Evolutionary conservation across 495 filamentous ascomycete genomes (phyloP).

Genomic region (Penicillium cosmopolitanum): DNA sequence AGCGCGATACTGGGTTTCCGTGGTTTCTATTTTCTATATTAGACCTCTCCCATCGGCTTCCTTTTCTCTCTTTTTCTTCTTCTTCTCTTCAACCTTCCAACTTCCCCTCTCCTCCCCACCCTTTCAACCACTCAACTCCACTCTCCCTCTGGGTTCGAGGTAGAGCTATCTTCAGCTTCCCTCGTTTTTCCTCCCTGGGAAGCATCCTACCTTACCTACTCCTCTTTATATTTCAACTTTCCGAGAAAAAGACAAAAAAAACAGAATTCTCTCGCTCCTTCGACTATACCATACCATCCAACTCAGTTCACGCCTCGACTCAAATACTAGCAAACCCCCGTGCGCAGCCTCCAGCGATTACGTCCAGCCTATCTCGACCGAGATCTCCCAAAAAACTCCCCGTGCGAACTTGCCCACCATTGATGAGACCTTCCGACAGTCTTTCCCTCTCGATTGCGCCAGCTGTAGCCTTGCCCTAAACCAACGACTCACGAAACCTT

Average conservation of each 20-base stretch:
- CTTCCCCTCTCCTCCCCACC: conserved; percentile 1
- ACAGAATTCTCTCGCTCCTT: conserved; percentile 14
- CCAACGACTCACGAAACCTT: background rate
- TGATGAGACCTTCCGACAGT: background rate
- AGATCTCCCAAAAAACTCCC: conserved; percentile 5
- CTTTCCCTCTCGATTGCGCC: conserved; percentile 16
- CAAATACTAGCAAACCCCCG: conserved; percentile 14
- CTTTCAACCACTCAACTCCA: background rate
- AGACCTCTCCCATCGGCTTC: conserved; percentile 10
- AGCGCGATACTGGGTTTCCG: conserved; percentile 3
- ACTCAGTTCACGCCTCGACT: conserved; percentile 11
- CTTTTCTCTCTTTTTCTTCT: conserved; percentile 1
- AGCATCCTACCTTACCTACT: background rate
- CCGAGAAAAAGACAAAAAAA: conserved; percentile 13
- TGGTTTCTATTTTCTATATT: conserved; percentile 7
- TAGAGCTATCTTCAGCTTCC: conserved; percentile 25
- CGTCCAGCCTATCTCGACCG: conserved; percentile 6
- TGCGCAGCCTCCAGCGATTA: background rate
- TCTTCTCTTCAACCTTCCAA: conserved; percentile 6
- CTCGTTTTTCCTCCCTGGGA: background rate
- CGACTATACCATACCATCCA: conserved; percentile 1
- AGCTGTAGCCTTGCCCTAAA: conserved; percentile 23
- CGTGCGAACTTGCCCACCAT: conserved; percentile 10
- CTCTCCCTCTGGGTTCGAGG: conserved; percentile 11
- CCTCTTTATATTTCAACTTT: background rate